Conservation (phyloP, 2,329 filamentous ascomycete genomes). For the Salinomyces thailandicus region DNA sequence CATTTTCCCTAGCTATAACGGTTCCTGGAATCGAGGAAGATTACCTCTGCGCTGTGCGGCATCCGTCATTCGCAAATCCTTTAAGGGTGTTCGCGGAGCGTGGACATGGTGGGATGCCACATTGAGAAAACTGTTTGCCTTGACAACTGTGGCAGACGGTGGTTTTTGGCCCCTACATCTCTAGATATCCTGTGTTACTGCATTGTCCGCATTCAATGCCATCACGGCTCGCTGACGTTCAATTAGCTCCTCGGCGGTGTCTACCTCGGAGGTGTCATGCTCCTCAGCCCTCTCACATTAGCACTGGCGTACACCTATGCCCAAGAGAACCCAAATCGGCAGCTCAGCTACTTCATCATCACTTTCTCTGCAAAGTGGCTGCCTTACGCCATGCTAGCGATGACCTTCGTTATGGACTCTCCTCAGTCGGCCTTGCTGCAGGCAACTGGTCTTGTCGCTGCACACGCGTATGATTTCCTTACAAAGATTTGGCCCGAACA, state of each 20-base stretch:
- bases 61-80: constrained; percentile 42
- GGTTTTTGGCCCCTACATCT: constrained; percentile 58
- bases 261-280: constrained; percentile 42
- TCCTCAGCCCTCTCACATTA: constrained; percentile 55
- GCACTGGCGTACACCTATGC: constrained; percentile 75
- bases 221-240: constrained; percentile 13
- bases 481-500: constrained; percentile 81
- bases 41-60: constrained; percentile 40
- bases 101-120: constrained; percentile 43
- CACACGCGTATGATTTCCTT: constrained; percentile 84
- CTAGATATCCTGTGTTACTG: not conserved
- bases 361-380: constrained; percentile 72
- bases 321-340: constrained; percentile 71
- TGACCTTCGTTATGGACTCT: constrained; percentile 61
- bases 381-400: constrained; percentile 67
- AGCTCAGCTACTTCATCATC: constrained; percentile 70
- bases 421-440: constrained; percentile 50
- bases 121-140: constrained; percentile 44
- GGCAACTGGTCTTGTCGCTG: constrained; percentile 69
- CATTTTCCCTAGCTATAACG: constrained; percentile 39
- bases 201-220: constrained; percentile 1
- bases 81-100: constrained; percentile 35
- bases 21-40: constrained; percentile 47
- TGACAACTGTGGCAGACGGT: constrained; percentile 43
- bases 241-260: constrained; percentile 29